Base-by-base conservation (phyloP, 2,329 filamentous ascomycete genomes). In the Bipolaris oryzae region DNA sequence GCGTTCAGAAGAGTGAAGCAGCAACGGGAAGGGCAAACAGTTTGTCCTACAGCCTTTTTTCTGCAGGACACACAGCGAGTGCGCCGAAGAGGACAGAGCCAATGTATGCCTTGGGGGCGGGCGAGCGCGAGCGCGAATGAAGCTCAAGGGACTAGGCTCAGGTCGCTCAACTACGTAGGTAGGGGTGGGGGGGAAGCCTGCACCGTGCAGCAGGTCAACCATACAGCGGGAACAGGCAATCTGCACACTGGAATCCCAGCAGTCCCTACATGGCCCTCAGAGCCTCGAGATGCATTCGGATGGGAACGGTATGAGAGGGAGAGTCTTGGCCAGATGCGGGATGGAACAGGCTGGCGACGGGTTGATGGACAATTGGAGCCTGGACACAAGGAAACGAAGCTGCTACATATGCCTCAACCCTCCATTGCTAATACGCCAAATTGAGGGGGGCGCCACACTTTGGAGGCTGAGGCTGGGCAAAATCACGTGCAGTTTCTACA, bases 111-210 rank as follows among this genome's bases (percentile, higher is more conserved):
- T 63, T 56, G 62, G 35, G 59, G 37, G 37, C n/a, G n/a, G 38
- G 57, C 47, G 59, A 56, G 61, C 42, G 42, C 46, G 41, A 60
- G 57, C 45, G 61, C 58, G 57, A 57, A 58, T 61, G 66, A 63
- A 70, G 67, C 67, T 67, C 58, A 45, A 60, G 50, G 41, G 48
- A 60, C 56, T 62, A 63, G 58, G 49, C 57, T 55, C 53, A 53
- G 34, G 43, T n/a, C 28, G 43, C 31, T 49, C 47, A 41, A 57
- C 45, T 57, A 58, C 55, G 62, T 61, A 56, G 23, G 25, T 45
- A 50, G 59, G 56, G 57, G 57, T 61, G 57, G 58, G 60, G 57
- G 54, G 58, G n/a, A n/a, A 37, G 58, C 61, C 54, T 52, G 60
- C 59, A 58, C 55, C 53, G 49, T 57, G 49, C 56, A 45, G 50